Percentiles rank a stretch among this genome's conserved stretches.
Conservation (phyloP, 768 basidiomycete genomes). For the Tricholoma flavovirens region DNA sequence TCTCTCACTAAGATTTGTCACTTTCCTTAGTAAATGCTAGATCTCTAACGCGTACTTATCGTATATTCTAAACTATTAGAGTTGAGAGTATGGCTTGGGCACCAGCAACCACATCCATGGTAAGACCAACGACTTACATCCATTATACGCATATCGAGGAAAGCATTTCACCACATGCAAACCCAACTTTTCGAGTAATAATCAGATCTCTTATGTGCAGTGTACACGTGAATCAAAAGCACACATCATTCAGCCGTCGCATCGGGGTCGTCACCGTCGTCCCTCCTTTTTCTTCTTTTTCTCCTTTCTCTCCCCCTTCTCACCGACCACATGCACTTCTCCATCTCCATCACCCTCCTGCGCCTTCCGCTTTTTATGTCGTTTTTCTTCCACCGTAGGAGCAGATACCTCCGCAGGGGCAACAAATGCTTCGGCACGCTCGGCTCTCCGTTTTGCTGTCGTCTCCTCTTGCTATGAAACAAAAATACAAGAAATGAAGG, state of each 20-base stretch:
- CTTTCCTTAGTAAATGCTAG: no score
- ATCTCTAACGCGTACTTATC: no score
- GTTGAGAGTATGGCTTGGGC: no score
- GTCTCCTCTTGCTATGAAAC: slow-evolving; percentile 68
- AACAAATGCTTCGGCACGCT: slow-evolving; percentile 83
- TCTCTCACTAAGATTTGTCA: no score
- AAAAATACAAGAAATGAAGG: neutral
- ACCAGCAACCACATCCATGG: no score
- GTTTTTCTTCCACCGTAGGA: slow-evolving; percentile 74
- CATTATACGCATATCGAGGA: no score
- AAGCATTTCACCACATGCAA: no score
- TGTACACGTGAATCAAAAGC: neutral
- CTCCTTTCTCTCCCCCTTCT: neutral
- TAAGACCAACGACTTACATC: no score
- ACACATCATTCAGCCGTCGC: neutral
- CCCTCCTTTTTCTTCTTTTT: neutral
- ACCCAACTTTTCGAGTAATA: neutral
- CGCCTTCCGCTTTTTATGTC: slow-evolving; percentile 44
- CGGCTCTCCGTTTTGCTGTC: slow-evolving; percentile 62
- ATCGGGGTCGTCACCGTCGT: neutral
- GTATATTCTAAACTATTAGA: no score
- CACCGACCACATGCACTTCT: neutral
- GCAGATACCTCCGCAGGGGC: slow-evolving; percentile 78
- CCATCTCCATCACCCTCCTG: slow-evolving; percentile 31
- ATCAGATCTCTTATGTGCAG: neutral